Conservation (phyloP, 2,329 filamentous ascomycete genomes). For the Colletotrichum sublineola region DNA sequence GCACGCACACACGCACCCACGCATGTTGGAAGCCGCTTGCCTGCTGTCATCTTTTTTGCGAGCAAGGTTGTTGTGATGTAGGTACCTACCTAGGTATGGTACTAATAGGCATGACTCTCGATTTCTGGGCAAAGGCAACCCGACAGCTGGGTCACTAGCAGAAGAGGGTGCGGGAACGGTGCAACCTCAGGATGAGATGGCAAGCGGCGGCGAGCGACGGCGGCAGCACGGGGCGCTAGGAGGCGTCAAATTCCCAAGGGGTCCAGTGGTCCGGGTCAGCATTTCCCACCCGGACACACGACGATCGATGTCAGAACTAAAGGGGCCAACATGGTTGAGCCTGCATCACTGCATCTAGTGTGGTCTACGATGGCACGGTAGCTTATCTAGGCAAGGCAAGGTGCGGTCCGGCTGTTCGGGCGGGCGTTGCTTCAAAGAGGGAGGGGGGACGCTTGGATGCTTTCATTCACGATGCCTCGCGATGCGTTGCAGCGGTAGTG, state of each 20-base stretch:
- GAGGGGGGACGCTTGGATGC: background rate
- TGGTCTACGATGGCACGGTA: background rate
- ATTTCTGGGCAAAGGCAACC: constrained; percentile 17
- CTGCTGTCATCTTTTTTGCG: too few species aligned
- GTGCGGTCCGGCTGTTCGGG: background rate
- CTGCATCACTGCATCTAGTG: background rate
- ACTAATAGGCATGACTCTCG: background rate
- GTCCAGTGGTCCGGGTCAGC: constrained; percentile 27
- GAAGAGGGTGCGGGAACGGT: constrained; percentile 12
- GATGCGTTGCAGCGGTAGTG: background rate
- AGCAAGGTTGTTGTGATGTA: too few species aligned
- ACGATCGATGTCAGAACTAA: constrained; percentile 5
- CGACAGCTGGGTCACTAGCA: constrained; percentile 30
- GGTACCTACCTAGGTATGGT: too few species aligned
- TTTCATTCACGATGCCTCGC: background rate
- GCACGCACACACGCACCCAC: background rate
- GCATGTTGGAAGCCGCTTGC: background rate
- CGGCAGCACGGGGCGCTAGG: constrained; percentile 30
- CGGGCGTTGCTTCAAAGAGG: background rate
- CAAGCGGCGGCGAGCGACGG: constrained; percentile 33
- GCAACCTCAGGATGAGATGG: constrained; percentile 34
- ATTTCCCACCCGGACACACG: constrained; percentile 12
- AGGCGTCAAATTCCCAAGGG: constrained; percentile 18
- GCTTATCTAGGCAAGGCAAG: constrained; percentile 3
- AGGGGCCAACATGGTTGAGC: background rate